Evolutionary conservation across 805 yeast species (phyloP).

Genomic region (Saturnispora galanensis): DNA sequence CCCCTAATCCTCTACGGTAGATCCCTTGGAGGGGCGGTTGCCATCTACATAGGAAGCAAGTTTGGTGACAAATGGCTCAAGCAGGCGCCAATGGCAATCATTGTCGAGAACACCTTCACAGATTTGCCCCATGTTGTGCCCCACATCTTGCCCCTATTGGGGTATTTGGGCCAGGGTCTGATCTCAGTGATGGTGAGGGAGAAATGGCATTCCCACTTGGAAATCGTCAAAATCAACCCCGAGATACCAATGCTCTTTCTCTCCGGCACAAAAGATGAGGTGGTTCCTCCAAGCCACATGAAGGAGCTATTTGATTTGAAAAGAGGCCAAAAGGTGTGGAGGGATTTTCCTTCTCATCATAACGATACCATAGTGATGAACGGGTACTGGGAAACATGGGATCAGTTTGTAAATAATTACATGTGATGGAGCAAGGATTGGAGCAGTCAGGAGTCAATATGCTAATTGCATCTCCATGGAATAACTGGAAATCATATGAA

Average conservation of each 20-base stretch:
- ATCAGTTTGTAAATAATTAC: slow-evolving; percentile 40
- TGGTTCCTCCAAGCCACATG: slow-evolving; percentile 87
- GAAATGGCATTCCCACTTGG: slow-evolving; percentile 68
- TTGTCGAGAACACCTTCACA: slow-evolving; percentile 82
- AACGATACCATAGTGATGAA: slow-evolving; percentile 74
- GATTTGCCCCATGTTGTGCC: slow-evolving; percentile 64
- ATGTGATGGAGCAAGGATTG: slow-evolving; percentile 13
- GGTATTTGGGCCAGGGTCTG: slow-evolving; percentile 32
- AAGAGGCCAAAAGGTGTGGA: slow-evolving; percentile 40
- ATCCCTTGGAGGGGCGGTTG: slow-evolving; percentile 92
- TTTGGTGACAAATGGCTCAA: slow-evolving; percentile 28
- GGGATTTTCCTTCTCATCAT: slow-evolving; percentile 57
- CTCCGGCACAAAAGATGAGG: slow-evolving; percentile 72
- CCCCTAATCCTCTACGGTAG: slow-evolving; percentile 71
- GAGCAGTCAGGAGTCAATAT: background rate
- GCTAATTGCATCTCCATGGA: too few species aligned
- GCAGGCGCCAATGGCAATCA: slow-evolving; percentile 27
- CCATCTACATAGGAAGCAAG: slow-evolving; percentile 65
- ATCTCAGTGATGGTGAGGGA: slow-evolving; percentile 28
- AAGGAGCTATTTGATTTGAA: slow-evolving; percentile 36
- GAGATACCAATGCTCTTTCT: slow-evolving; percentile 60
- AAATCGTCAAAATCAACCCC: slow-evolving; percentile 41
- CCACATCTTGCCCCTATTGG: slow-evolving; percentile 61
- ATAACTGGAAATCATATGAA: too few species aligned
- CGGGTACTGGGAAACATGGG: slow-evolving; percentile 67